phyloP scores from a whole-genome alignment of 352 stramenopile species.

The Bremia lactucae region DNA sequence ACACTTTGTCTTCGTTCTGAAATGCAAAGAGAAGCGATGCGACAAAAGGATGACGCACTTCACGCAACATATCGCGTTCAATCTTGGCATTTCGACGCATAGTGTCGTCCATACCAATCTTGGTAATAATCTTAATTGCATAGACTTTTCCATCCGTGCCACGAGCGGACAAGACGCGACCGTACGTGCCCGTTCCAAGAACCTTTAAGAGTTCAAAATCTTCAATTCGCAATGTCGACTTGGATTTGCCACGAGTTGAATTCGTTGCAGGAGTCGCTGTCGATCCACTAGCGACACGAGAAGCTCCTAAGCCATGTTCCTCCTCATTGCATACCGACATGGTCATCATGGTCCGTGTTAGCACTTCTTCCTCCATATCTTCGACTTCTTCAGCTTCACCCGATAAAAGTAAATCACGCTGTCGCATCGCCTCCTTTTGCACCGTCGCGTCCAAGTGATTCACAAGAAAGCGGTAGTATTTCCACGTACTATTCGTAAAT shows the following conservation, averaged over 20 bases:
- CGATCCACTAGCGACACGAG: slow-evolving; percentile 12
- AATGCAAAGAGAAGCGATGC: slow-evolving; percentile 95
- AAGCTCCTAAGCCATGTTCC: slow-evolving; percentile 25
- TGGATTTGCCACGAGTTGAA: slow-evolving; percentile 54
- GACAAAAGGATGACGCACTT: slow-evolving; percentile 94
- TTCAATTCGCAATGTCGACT: slow-evolving; percentile 72
- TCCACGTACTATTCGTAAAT: slow-evolving; percentile 77
- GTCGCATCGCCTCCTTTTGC: slow-evolving; percentile 38
- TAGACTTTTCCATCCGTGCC: slow-evolving; percentile 59
- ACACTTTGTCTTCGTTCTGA: slow-evolving; percentile 96
- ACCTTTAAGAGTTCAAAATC: slow-evolving; percentile 84
- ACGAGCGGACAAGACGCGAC: slow-evolving; percentile 69
- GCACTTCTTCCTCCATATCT: slow-evolving; percentile 49
- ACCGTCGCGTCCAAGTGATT: slow-evolving; percentile 49
- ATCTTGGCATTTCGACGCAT: slow-evolving; percentile 75
- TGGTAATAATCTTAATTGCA: slow-evolving; percentile 85
- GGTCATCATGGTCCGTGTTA: slow-evolving; percentile 47
- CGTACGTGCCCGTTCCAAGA: slow-evolving; percentile 75
- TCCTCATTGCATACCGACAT: slow-evolving; percentile 58
- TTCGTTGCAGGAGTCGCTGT: slow-evolving; percentile 7
- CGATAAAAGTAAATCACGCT: slow-evolving; percentile 57
- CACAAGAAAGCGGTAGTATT: slow-evolving; percentile 83
- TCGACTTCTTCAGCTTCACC: slow-evolving; percentile 71
- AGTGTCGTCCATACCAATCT: slow-evolving; percentile 83
- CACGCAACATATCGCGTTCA: slow-evolving; percentile 91